A percentile compares a stretch with the other conserved stretches of the same genome.
These are phyloP conservation scores for Trypanosoma scelopori DNA, from an alignment of 208 protist genomes.

Conservation along the genomic window DNA sequence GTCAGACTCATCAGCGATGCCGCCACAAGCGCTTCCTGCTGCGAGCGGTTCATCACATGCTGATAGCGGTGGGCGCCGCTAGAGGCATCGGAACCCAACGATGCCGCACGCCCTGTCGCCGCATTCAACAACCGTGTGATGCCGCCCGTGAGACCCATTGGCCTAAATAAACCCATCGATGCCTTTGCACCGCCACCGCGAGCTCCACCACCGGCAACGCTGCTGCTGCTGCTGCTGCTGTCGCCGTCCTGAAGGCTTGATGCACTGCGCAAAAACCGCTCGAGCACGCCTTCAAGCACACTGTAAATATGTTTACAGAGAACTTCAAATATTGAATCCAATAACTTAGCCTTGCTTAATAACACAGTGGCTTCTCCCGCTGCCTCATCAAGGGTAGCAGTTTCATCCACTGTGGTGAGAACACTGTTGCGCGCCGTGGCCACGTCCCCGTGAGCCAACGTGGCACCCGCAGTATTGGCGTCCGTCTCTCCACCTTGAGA, in stretches of 20 bases:
- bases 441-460: not conserved
- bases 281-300: slow-evolving; percentile 61
- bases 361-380: slow-evolving; percentile 2
- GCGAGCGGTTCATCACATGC: slow-evolving; percentile 52
- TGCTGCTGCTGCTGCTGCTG: not conserved
- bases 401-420: not conserved
- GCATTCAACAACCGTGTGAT: slow-evolving; percentile 30
- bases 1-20: slow-evolving; percentile 40
- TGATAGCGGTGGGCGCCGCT: slow-evolving; percentile 38
- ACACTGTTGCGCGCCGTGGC: not conserved
- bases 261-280: slow-evolving; percentile 46
- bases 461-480: not conserved
- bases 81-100: slow-evolving; percentile 8
- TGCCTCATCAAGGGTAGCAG: not conserved
- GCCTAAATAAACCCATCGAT: slow-evolving; percentile 8
- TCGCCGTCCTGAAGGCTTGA: slow-evolving; percentile 31
- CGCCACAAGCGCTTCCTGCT: slow-evolving; percentile 48
- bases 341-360: slow-evolving; percentile 31
- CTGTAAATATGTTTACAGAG: slow-evolving; percentile 65
- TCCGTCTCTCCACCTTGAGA: not conserved
- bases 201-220: slow-evolving; percentile 2
- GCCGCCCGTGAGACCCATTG: slow-evolving; percentile 33
- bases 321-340: slow-evolving; percentile 67
- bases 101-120: slow-evolving; percentile 24
- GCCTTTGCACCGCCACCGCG: not conserved